These are phyloP conservation scores for Teunomyces atbi DNA, from an alignment of 805 yeast species.

Conservation along the genomic window DNA sequence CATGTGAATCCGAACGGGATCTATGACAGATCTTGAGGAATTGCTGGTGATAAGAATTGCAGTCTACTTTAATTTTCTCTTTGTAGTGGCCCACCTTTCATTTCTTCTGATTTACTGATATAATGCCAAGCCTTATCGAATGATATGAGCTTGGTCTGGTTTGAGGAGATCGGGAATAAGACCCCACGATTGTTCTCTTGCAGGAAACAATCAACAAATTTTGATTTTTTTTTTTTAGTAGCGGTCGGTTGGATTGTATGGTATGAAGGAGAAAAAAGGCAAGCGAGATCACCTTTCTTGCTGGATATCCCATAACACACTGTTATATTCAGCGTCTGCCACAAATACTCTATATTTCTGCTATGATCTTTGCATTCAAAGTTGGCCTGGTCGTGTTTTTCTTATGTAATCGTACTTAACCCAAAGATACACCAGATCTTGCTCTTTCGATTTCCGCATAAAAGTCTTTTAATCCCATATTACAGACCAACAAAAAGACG, in stretches of 20 bases:
- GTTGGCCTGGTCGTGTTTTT: not conserved
- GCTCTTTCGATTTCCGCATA: not conserved
- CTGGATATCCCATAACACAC: not conserved
- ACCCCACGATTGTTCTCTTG: not conserved
- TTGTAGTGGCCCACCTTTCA: too few species aligned
- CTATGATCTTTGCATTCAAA: not conserved
- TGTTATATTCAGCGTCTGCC: not conserved
- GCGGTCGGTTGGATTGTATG: not conserved
- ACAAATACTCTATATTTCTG: not conserved
- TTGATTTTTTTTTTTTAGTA: not conserved
- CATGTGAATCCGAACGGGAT: too few species aligned
- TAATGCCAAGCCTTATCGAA: too few species aligned
- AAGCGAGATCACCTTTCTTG: not conserved
- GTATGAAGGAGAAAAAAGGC: not conserved
- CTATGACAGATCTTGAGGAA: too few species aligned
- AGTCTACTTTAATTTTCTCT: too few species aligned
- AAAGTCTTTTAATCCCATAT: not conserved
- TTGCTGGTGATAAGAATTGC: too few species aligned
- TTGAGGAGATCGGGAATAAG: not conserved
- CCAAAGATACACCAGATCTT: not conserved
- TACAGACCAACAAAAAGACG: not conserved
- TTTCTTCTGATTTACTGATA: too few species aligned
- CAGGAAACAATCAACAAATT: not conserved
- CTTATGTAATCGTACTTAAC: not conserved
- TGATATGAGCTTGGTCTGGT: too few species aligned